These are phyloP conservation scores for Gossypium australe DNA, from an alignment of 345 rosid genomes.

Conservation along the genomic window DNA sequence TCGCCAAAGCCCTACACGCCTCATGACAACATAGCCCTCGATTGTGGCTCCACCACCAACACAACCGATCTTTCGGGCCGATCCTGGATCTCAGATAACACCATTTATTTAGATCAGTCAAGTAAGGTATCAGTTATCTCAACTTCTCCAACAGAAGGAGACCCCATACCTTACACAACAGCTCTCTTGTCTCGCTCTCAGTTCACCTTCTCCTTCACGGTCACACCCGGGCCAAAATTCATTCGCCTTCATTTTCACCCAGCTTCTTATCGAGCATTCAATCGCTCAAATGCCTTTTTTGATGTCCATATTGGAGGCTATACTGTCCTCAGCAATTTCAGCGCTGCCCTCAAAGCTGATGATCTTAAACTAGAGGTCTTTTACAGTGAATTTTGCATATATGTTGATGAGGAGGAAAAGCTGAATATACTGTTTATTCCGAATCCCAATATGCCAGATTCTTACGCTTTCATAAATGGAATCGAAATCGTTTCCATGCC, in stretches of 20 bases:
- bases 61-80: neutral
- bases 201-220: conserved; percentile 1
- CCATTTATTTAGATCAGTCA: neutral
- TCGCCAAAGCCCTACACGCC: neutral
- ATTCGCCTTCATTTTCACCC: conserved; percentile 23
- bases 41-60: conserved; percentile 1
- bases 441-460: neutral
- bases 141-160: neutral
- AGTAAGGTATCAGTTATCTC: neutral
- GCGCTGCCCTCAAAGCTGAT: neutral
- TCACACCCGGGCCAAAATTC: conserved; percentile 18
- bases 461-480: conserved; percentile 34
- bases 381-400: neutral
- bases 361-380: neutral
- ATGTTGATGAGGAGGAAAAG: neutral
- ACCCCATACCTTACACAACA: conserved; percentile 2
- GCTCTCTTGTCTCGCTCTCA: neutral
- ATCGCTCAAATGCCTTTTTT: conserved; percentile 16
- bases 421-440: conserved; percentile 36
- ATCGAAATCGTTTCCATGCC: conserved; percentile 36
- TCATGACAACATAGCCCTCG: conserved; percentile 7
- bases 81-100: neutral
- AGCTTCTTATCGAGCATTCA: neutral
- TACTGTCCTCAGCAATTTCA: conserved; percentile 7
- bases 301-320: conserved; percentile 16